phyloP scores from a whole-genome alignment of 169 alveolate genomes.

The Miamiensis avidus region DNA sequence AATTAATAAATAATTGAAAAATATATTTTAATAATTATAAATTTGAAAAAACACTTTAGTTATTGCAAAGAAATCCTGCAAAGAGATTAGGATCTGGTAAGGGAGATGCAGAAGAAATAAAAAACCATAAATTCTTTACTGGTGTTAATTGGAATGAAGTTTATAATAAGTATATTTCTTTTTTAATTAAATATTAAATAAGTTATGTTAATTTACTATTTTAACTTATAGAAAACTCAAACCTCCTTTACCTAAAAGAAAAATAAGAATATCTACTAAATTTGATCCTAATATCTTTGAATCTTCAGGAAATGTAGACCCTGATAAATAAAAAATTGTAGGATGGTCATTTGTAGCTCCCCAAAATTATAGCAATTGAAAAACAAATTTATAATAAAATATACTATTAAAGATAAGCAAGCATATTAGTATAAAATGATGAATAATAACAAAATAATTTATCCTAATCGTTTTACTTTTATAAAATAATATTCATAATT shows the following conservation, averaged over 20 bases:
- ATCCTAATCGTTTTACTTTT: no score
- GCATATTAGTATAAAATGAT: no score
- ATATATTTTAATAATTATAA: neutral
- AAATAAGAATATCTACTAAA: conserved; percentile 42
- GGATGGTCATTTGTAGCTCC: conserved; percentile 31
- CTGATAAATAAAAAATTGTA: conserved; percentile 3
- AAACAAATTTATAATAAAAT: no score
- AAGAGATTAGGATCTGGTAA: conserved; percentile 69
- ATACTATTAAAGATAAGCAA: no score
- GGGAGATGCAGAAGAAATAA: conserved; percentile 77
- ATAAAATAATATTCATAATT: no score
- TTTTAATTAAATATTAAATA: neutral
- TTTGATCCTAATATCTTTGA: conserved; percentile 39
- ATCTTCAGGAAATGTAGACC: neutral
- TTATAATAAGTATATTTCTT: conserved; percentile 21
- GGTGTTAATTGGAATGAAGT: conserved; percentile 79
- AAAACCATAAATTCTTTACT: conserved; percentile 70
- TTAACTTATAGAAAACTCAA: conserved; percentile 5
- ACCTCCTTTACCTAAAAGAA: conserved; percentile 45
- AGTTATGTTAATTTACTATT: neutral
- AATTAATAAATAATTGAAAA: neutral
- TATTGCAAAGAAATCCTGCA: conserved; percentile 70
- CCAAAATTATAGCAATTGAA: neutral
- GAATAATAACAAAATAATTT: no score
- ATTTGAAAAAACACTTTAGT: neutral